Base-by-base conservation (phyloP, 352 stramenopile genomes). In the Phytophthora chlamydospora region DNA sequence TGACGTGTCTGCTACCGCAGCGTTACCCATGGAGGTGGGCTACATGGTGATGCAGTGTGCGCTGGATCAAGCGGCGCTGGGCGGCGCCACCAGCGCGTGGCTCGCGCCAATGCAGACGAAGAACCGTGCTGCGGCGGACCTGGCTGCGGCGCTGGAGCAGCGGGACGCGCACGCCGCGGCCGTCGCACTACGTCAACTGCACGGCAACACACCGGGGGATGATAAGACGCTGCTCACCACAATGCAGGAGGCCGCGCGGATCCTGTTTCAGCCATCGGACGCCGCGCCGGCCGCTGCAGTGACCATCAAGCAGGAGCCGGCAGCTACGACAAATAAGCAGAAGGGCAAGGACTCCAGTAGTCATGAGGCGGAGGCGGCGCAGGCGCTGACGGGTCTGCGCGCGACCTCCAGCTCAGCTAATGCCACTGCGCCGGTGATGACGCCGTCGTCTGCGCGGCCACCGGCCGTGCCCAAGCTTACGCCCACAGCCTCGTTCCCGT, bases 311-410 rank as follows among this genome's bases (percentile, higher is more conserved):
- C 46, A 62, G 46, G 62, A 75, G 31, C 13, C 38, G 21, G 17
- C 17, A 63, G 27, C 9, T 16, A 35, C 6, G 9, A 17, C 32
- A 50, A 52, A 57, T 4, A 41, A 35, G 12, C 64, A 73, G 19
- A 75, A 73, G 1, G 65, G 35, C 13, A 76, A 68, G 34, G 66
- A 71, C 16, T 69, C 67, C 11, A 65, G 58, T 11, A 62, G 52
- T n/a, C 81, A 90, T 60, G 83, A 93, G 52, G 76, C 76, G 32
- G 79, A 82, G 27, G 83, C 83, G 4, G 83, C 83, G 4, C 81
- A 93, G 56, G 83, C 83, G 49, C 77, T 93, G 34, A 93, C 83
- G 31, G 83, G 83, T 19, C 61, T 93, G 14, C 81, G 83, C n/a
- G 68, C 56, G 11, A 63, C 48, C 16, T 41, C 44, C 32, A 47